Evolutionary conservation across 164 flowering plant genomes (phyloP), one percentile per base, ranked within the genome.

Genomic region (Annona cherimola): DNA sequence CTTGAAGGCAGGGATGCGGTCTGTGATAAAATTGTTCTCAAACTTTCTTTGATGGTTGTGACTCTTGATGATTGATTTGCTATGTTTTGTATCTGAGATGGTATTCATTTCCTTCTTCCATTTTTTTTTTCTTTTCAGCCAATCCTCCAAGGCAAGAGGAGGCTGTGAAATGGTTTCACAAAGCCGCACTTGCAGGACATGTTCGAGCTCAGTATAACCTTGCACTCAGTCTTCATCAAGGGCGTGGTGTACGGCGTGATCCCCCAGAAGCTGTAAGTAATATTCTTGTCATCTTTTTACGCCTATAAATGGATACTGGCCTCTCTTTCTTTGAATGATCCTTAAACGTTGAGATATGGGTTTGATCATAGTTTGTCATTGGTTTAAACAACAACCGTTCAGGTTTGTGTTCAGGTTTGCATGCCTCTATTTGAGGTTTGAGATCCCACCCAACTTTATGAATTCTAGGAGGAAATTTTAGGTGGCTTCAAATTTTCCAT

Each of bases 151-250:
- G 86, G 43, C 74, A 73, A 5, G 72, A 83, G 76, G 92, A 87
- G 77, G 94, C 98, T 75, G 82, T 91, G 14, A 86, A 85, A 71
- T 95, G 91, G 96, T 76, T 95, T 63, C 74, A 76, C 67, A 61
- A 71, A 76, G 88, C 97, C 72, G 83, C 97, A 16, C 4, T 41
- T 62, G 82, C 85, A 68, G 96, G 98, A 42, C 81, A 91, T 81
- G 84, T 83, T 19, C 94, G 98, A 67, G 98, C 98, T 42, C 97
- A 90, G 75, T 95, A 95, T 82, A 97, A 93, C 71, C 90, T 95
- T 54, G 99, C 93, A 0, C 93, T 95, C 71, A 89, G 96, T 82
- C 75, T 93, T 62, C 98, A 93, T 78, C 88, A 85, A 50, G 96
- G 96, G 42, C 87, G 82, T 71, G 97, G 93, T 67, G 79, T 83